These are phyloP conservation scores for Leccinum boreale DNA, from an alignment of 768 basidiomycete genomes.

Conservation along the genomic window DNA sequence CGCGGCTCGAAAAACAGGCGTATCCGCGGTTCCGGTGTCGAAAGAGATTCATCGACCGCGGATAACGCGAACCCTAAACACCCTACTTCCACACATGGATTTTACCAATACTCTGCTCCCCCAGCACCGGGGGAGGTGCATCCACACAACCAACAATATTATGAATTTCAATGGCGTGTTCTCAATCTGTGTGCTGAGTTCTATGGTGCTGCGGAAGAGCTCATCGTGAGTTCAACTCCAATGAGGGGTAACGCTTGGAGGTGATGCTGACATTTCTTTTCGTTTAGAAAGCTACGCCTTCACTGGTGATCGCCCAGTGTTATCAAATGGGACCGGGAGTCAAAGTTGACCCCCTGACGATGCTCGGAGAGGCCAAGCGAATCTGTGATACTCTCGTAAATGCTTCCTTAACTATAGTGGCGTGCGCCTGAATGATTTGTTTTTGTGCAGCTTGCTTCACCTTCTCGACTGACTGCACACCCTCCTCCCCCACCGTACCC, in stretches of 20 bases:
- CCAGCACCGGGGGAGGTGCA: constrained; percentile 48
- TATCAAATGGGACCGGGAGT: constrained; percentile 69
- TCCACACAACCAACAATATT: constrained; percentile 72
- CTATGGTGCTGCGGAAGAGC: constrained; percentile 81
- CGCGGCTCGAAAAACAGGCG: constrained; percentile 76
- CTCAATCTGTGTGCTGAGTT: constrained; percentile 82
- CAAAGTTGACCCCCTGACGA: constrained; percentile 69
- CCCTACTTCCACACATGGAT: constrained; percentile 35
- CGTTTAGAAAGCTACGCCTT: constrained; percentile 52
- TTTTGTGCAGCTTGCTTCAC: constrained; percentile 61
- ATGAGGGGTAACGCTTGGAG: constrained; percentile 6
- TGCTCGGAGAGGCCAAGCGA: constrained; percentile 75
- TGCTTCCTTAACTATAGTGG: background rate
- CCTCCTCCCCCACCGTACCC: constrained; percentile 62
- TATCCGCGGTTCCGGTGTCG: constrained; percentile 33
- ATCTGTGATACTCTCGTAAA: constrained; percentile 74
- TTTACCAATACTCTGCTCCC: constrained; percentile 43
- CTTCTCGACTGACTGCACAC: constrained; percentile 61
- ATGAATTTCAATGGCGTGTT: constrained; percentile 85
- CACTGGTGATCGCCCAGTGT: constrained; percentile 75
- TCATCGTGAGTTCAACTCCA: constrained; percentile 55
- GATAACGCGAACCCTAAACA: constrained; percentile 25
- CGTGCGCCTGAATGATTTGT: constrained; percentile 11
- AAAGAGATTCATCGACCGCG: constrained; percentile 20
- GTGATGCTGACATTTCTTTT: constrained; percentile 8